A percentile compares a stretch with the other conserved stretches of the same genome.
These are phyloP conservation scores for Pseudocercospora pini-densiflorae DNA, from an alignment of 2,329 filamentous ascomycete species.

Conservation along the genomic window DNA sequence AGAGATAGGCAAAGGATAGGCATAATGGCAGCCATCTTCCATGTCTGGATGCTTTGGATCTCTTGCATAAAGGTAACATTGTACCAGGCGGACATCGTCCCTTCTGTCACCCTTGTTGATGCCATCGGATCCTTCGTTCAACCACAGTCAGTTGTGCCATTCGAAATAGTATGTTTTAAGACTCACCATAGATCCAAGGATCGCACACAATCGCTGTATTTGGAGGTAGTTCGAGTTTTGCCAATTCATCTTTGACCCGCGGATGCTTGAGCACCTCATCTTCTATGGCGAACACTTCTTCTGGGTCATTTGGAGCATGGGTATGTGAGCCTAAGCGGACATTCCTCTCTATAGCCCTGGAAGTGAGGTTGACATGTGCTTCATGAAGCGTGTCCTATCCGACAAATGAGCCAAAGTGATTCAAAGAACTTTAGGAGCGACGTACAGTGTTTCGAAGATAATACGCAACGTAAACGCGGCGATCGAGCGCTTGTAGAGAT, in stretches of 20 bases:
- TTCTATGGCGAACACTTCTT: conserved; percentile 65
- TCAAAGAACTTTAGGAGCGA: conserved; percentile 45
- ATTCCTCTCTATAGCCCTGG: too few species aligned
- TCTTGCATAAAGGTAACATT: conserved; percentile 70
- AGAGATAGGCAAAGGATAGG: conserved; percentile 68
- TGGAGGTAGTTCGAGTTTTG: conserved; percentile 62
- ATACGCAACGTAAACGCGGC: neutral
- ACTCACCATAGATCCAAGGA: conserved; percentile 69
- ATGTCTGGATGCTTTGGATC: conserved; percentile 64
- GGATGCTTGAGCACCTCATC: conserved; percentile 60
- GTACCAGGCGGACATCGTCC: conserved; percentile 34
- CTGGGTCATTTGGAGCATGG: conserved; percentile 62
- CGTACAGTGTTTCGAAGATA: neutral
- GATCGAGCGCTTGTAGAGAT: neutral
- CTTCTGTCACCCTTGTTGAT: neutral
- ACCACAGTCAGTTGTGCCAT: conserved; percentile 52
- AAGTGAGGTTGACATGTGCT: too few species aligned
- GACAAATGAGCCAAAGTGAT: conserved; percentile 37
- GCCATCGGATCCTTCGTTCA: neutral
- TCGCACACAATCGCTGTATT: conserved; percentile 62
- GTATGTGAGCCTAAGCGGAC: conserved; percentile 39
- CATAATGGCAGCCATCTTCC: conserved; percentile 69
- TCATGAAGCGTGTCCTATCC: too few species aligned
- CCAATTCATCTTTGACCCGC: conserved; percentile 62
- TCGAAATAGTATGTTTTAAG: conserved; percentile 39